Evolutionary conservation across 257 asterid species (phyloP), one percentile per base, ranked within the genome.

Genomic region (Prunella vulgaris): DNA sequence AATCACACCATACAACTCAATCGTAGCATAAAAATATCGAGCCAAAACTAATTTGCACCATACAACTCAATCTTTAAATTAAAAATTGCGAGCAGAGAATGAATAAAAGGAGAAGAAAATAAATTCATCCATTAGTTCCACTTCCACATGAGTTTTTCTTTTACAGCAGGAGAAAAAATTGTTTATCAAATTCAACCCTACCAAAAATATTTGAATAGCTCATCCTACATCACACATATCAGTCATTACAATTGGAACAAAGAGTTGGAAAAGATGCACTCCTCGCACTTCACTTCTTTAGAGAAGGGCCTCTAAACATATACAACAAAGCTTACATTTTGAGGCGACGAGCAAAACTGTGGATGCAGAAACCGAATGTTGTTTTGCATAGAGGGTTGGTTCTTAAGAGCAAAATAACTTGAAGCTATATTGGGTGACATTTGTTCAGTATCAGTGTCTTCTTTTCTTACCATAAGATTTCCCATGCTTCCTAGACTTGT

Each of bases 401-500:
- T n/a, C n/a, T n/a, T n/a, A n/a, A n/a, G n/a, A n/a, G n/a, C n/a
- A n/a, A n/a, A n/a, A 37, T 2, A 40, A 12, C 15, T 40, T 40
- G 49, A 40, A 40, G 49, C 49, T 5, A 13, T 38, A n/a, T 38
- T n/a, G n/a, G 46, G n/a, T 38, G 13, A 7, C 42, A 8, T 2
- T 7, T 9, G 13, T 37, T 37, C 42, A 33, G 17, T 17, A 70
- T 80, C 76, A 80, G 12, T 69, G 56, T 68, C 79, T 77, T 65
- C 74, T 66, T 70, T 73, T 83, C 78, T 82, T 77, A 54, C 86
- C 79, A 42, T 80, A 74, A 73, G 80, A 75, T 76, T 84, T 46
- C 15, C 87, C 82, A 12, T 81, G 81, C 80, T 77, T 84, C 77
- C 65, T 54, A 13, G 82, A 44, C 74, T 73, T 65, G 54, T 68